Evolutionary conservation across 768 basidiomycete genomes (phyloP).

Genomic region (Boletus reticulatus): DNA sequence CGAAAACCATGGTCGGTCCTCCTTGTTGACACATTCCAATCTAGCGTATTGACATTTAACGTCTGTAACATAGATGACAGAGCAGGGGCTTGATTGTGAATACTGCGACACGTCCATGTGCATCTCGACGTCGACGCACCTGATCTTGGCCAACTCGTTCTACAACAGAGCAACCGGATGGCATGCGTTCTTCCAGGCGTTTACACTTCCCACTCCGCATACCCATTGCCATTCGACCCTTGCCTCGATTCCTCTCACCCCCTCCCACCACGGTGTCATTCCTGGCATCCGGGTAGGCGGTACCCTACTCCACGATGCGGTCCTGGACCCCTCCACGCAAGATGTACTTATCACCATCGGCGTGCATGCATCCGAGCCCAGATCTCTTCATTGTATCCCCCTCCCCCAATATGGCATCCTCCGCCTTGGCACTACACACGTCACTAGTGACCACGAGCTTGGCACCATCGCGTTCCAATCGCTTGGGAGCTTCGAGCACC

Average conservation of each 20-base stretch:
- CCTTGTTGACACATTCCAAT: neutral
- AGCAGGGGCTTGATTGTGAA: neutral
- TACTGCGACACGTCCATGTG: neutral
- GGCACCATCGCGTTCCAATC: slow-evolving; percentile 12
- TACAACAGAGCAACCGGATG: neutral
- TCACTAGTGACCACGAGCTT: neutral
- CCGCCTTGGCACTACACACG: neutral
- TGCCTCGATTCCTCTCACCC: neutral
- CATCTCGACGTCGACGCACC: neutral
- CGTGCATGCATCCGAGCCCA: no score
- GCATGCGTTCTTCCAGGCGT: neutral
- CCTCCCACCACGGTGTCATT: neutral
- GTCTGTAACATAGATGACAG: neutral
- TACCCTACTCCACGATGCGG: neutral
- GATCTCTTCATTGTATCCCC: neutral
- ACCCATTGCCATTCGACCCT: neutral
- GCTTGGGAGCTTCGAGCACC: neutral
- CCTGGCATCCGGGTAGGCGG: neutral
- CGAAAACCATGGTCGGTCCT: neutral
- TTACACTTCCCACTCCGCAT: neutral
- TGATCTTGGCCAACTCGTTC: neutral
- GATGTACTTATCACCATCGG: neutral
- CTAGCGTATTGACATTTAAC: neutral
- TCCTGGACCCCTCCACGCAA: neutral
- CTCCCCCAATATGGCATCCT: slow-evolving; percentile 2